These are phyloP conservation scores for Alternaria hordeiaustralica DNA, from an alignment of 2,329 filamentous ascomycete species.

Conservation along the genomic window DNA sequence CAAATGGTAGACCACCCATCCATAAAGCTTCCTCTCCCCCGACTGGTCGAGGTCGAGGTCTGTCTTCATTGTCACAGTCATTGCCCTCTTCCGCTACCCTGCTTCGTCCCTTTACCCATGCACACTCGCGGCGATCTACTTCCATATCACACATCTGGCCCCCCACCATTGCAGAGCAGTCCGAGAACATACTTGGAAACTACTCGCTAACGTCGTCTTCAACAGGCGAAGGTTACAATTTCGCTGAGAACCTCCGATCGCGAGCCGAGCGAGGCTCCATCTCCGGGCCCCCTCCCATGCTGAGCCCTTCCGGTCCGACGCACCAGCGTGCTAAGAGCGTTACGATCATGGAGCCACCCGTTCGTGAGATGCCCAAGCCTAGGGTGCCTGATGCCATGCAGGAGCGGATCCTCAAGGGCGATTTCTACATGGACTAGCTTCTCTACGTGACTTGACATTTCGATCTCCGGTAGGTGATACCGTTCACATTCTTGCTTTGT, in stretches of 20 bases:
- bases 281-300: slow-evolving; percentile 52
- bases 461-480: slow-evolving; percentile 31
- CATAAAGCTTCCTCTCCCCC: slow-evolving; percentile 58
- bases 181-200: slow-evolving; percentile 49
- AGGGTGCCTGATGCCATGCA: slow-evolving; percentile 84
- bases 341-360: slow-evolving; percentile 64
- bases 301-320: slow-evolving; percentile 12
- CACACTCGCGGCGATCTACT: slow-evolving; percentile 29
- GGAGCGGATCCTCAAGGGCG: slow-evolving; percentile 95
- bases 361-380: slow-evolving; percentile 65
- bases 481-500: background rate
- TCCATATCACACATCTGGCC: slow-evolving; percentile 37
- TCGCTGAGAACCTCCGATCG: slow-evolving; percentile 92
- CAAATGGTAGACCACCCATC: slow-evolving; percentile 67
- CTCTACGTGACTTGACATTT: slow-evolving; percentile 11
- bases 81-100: slow-evolving; percentile 34
- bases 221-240: slow-evolving; percentile 93
- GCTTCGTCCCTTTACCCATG: slow-evolving; percentile 31
- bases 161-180: slow-evolving; percentile 40
- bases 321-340: slow-evolving; percentile 76
- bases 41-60: slow-evolving; percentile 64
- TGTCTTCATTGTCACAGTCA: slow-evolving; percentile 56
- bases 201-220: slow-evolving; percentile 68
- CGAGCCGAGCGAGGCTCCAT: slow-evolving; percentile 78
- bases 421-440: slow-evolving; percentile 92